These are phyloP conservation scores for Antarctomyces pellizariae DNA, from an alignment of 495 filamentous ascomycete genomes.

Conservation along the genomic window DNA sequence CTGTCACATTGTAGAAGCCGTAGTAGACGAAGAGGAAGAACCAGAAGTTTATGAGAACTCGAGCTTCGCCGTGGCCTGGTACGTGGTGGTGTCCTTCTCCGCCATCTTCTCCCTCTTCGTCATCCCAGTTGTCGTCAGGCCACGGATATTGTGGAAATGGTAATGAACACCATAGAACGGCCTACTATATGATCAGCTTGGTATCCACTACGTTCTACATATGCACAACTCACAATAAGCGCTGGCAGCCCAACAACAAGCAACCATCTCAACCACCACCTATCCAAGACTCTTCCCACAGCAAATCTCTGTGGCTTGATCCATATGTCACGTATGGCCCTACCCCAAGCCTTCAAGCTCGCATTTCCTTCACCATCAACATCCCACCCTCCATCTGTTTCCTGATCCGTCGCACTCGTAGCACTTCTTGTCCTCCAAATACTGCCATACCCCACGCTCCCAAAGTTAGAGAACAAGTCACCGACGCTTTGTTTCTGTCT, in stretches of 20 bases:
- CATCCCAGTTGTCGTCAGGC: slow-evolving; percentile 12
- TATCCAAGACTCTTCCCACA: slow-evolving; percentile 27
- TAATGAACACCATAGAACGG: slow-evolving; percentile 34
- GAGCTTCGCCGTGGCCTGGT: slow-evolving; percentile 34
- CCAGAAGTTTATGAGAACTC: slow-evolving; percentile 40
- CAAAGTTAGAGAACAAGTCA: slow-evolving; percentile 5
- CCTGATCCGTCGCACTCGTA: slow-evolving; percentile 13
- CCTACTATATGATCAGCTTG: slow-evolving; percentile 14
- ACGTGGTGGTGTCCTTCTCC: slow-evolving; percentile 19
- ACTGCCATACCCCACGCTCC: slow-evolving; percentile 4
- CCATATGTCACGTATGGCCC: slow-evolving; percentile 22
- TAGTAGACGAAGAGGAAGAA: slow-evolving; percentile 44
- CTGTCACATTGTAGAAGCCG: slow-evolving; percentile 37
- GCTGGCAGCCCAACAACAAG: slow-evolving; percentile 32
- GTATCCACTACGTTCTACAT: slow-evolving; percentile 6
- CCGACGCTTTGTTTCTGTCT: slow-evolving; percentile 8
- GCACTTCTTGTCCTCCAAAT: slow-evolving; percentile 14
- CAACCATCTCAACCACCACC: slow-evolving; percentile 32
- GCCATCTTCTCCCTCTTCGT: neutral
- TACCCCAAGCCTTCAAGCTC: slow-evolving; percentile 10
- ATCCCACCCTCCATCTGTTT: slow-evolving; percentile 6
- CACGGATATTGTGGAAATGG: slow-evolving; percentile 37
- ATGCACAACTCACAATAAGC: slow-evolving; percentile 22
- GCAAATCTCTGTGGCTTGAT: slow-evolving; percentile 27
- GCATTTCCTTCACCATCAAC: neutral